Base-by-base conservation (phyloP, 257 asterid genomes). In the Fraxinus anomala region DNA sequence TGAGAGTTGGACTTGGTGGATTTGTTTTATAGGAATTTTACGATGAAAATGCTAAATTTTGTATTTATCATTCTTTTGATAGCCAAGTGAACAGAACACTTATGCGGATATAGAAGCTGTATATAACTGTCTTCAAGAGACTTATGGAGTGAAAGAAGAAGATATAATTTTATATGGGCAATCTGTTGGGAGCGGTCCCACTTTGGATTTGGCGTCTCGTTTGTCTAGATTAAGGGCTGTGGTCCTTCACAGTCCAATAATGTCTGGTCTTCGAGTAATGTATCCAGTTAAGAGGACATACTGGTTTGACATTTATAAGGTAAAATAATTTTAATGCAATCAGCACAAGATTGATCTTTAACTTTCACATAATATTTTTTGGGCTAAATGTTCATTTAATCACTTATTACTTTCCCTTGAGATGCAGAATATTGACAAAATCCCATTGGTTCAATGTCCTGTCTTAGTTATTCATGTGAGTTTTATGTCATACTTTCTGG, bases 221-320 rank as follows among this genome's bases (percentile, higher is more conserved):
- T 88, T 88, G 77, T 77, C 93, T 72, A 88, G 87, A 79, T 88
- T 94, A 85, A 89, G 97, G 85, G 98, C 96, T 19, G 97, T 92
- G 77, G 97, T 94, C 88, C 97, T 94, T 85, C 98, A 94, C 87
- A 94, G 98, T 82, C 96, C 97, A 21, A 91, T 94, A 85, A 82
- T 90, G 74, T 94, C 98, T 37, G 97, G 98, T 77, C 89, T 94
- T 49, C 92, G 98, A 73, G 98, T 92, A 79, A 91, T 94, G 98
- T 94, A 94, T 85, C 97, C 97, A 36, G 97, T 94, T 81, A 94
- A 92, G 88, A 90, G 89, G 26, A 90, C 98, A 37, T 94, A 89
- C 83, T 94, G 98, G 98, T 94, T 94, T 85, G 98, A 94, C 87
- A 94, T 94, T 79, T 94, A 83, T 82, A 94, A 94, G 98, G 98